Evolutionary conservation across 2,329 filamentous ascomycete species (phyloP).

Genomic region (Madurella fahalii): DNA sequence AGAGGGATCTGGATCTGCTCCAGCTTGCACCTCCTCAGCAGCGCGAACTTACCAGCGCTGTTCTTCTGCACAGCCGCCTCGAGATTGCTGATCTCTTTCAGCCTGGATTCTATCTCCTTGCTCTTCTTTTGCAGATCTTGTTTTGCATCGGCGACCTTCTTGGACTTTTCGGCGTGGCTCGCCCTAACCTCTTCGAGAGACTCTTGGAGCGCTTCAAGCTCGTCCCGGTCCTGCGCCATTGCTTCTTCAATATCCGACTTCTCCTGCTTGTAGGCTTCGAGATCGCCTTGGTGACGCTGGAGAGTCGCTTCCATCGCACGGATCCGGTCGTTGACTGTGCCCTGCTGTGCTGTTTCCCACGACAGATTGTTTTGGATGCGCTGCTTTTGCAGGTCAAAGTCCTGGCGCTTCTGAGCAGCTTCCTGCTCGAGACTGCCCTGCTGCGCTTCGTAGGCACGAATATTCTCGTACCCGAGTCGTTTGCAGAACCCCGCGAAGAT

Average conservation of each 20-base stretch:
- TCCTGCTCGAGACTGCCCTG: conserved; percentile 92
- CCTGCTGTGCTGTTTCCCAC: conserved; percentile 51
- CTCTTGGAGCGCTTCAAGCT: conserved; percentile 72
- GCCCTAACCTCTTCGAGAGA: conserved; percentile 63
- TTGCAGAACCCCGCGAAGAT: conserved; percentile 84
- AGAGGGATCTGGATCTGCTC: conserved; percentile 89
- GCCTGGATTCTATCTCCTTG: conserved; percentile 70
- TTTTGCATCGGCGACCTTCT: conserved; percentile 74
- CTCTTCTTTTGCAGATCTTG: conserved; percentile 77
- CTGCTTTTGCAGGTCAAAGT: conserved; percentile 81
- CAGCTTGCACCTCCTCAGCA: conserved; percentile 85
- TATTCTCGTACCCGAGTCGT: conserved; percentile 79
- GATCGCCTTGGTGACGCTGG: conserved; percentile 62
- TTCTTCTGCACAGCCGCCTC: conserved; percentile 85
- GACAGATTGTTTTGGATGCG: conserved; percentile 60
- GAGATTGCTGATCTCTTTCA: conserved; percentile 72
- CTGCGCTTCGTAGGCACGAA: conserved; percentile 88
- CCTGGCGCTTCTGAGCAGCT: conserved; percentile 76
- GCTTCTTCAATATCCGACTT: conserved; percentile 71
- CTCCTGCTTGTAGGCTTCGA: conserved; percentile 66
- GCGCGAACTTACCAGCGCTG: conserved; percentile 74
- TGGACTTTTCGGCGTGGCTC: conserved; percentile 50
- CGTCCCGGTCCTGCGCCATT: conserved; percentile 67
- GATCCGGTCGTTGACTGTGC: conserved; percentile 64
- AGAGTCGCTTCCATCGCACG: conserved; percentile 63